Conservation (phyloP, 306 rosid species). For the Castanea mollissima region DNA sequence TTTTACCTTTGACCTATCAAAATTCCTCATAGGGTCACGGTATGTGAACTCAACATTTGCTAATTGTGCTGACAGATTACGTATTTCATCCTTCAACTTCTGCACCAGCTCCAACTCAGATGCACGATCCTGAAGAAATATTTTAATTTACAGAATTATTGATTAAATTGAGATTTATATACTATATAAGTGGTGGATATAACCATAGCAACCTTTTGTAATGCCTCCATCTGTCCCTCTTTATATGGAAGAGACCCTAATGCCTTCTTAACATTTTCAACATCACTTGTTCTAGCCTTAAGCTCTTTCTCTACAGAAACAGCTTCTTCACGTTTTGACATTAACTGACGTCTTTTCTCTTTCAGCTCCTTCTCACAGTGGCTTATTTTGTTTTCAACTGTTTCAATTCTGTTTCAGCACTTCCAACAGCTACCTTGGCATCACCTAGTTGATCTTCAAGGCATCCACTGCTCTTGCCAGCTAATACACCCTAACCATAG, state of each 20-base stretch:
- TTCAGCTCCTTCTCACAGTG: slow-evolving; percentile 79
- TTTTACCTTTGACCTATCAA: slow-evolving; percentile 91
- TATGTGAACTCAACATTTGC: slow-evolving; percentile 71
- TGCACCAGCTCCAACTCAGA: slow-evolving; percentile 68
- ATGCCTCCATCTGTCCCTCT: slow-evolving; percentile 84
- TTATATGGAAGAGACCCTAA: slow-evolving; percentile 71
- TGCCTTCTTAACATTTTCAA: slow-evolving; percentile 51
- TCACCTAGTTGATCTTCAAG: slow-evolving; percentile 85
- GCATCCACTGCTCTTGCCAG: slow-evolving; percentile 91
- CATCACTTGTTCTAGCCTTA: slow-evolving; percentile 49
- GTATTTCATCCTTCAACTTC: slow-evolving; percentile 79
- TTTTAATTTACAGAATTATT: slow-evolving; percentile 16
- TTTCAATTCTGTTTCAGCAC: slow-evolving; percentile 82
- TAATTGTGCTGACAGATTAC: slow-evolving; percentile 72
- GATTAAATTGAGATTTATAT: slow-evolving; percentile 10
- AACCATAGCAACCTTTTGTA: slow-evolving; percentile 67
- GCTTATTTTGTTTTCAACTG: slow-evolving; percentile 76
- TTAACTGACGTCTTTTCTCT: slow-evolving; percentile 70
- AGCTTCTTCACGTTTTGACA: slow-evolving; percentile 88
- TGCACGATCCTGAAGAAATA: slow-evolving; percentile 59
- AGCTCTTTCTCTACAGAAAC: slow-evolving; percentile 76
- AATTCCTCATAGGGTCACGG: slow-evolving; percentile 74
- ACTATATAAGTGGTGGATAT: slow-evolving; percentile 15
- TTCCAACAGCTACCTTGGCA: slow-evolving; percentile 91
- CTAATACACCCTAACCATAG: slow-evolving; percentile 67